phyloP scores from a whole-genome alignment of 2,329 filamentous ascomycete species.

The Verticillium longisporum region DNA sequence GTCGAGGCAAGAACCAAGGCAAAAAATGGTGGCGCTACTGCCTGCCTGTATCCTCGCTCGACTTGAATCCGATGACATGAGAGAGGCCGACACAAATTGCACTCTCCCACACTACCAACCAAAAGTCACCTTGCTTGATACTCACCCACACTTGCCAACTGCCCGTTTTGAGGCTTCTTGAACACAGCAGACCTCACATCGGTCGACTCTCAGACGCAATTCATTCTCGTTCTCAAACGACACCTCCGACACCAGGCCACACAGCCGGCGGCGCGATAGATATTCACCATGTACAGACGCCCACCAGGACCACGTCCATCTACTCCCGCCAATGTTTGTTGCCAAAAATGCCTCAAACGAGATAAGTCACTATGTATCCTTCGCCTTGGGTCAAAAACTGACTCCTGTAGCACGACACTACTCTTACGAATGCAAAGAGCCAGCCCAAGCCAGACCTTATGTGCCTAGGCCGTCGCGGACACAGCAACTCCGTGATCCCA shows the following conservation, averaged over 20 bases:
- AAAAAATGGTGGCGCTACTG: background rate
- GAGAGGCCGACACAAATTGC: too few species aligned
- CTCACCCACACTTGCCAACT: background rate
- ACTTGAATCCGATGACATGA: too few species aligned
- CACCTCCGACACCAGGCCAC: background rate
- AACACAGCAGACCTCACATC: background rate
- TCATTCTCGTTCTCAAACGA: too few species aligned
- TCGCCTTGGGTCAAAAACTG: slow-evolving; percentile 26
- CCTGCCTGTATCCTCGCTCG: too few species aligned
- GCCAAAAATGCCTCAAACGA: slow-evolving; percentile 92
- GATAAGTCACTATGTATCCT: slow-evolving; percentile 55
- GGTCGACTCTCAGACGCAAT: background rate
- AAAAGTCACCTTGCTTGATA: too few species aligned
- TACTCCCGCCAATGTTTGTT: slow-evolving; percentile 67
- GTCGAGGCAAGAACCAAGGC: background rate
- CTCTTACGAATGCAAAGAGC: slow-evolving; percentile 88
- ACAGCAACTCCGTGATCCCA: slow-evolving; percentile 86
- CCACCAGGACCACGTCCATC: slow-evolving; percentile 65
- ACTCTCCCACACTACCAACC: too few species aligned
- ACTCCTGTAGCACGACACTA: slow-evolving; percentile 71
- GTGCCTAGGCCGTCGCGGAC: slow-evolving; percentile 79
- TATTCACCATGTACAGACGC: slow-evolving; percentile 18
- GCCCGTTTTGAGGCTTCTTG: background rate
- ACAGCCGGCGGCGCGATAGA: background rate
- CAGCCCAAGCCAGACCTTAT: slow-evolving; percentile 84